Percentiles rank a stretch among this genome's conserved stretches.
Conservation (phyloP, 805 yeast genomes). For the Saccharomyces kudriavzevii region DNA sequence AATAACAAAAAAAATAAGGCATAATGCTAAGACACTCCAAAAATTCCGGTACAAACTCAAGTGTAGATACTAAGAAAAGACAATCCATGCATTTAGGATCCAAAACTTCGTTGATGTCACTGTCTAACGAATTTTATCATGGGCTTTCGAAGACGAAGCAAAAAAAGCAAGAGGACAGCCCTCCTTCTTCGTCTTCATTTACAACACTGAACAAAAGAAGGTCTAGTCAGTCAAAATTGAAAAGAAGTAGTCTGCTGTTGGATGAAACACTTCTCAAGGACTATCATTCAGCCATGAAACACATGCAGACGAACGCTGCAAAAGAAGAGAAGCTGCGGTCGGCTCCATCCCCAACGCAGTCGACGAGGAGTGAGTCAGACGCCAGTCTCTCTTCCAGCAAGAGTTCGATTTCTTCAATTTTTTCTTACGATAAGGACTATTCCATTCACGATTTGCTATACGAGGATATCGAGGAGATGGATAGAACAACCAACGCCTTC, state of each 20-base stretch:
- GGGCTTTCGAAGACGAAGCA: not conserved
- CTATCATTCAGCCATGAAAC: slow-evolving; percentile 21
- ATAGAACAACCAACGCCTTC: not conserved
- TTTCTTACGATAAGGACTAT: slow-evolving; percentile 2
- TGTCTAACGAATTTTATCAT: not conserved
- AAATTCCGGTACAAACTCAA: slow-evolving; percentile 2
- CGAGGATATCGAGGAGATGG: slow-evolving; percentile 14
- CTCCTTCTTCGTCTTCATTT: not conserved
- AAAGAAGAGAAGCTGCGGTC: not conserved
- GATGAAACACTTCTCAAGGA: slow-evolving; percentile 24
- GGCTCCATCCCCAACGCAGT: not conserved
- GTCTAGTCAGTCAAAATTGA: slow-evolving; percentile 3
- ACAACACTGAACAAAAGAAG: not conserved
- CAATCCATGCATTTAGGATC: slow-evolving; percentile 18
- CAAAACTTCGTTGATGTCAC: not conserved
- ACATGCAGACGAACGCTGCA: not conserved
- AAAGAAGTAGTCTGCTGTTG: slow-evolving; percentile 22
- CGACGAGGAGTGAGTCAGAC: not conserved
- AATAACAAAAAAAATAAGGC: not conserved
- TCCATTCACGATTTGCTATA: slow-evolving; percentile 21
- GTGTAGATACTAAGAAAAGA: slow-evolving; percentile 13
- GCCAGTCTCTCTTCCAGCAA: not conserved
- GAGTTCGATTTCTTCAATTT: slow-evolving; percentile 3
- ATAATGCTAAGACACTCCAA: slow-evolving; percentile 13
- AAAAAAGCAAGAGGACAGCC: not conserved